Conservation (phyloP, 148 eudicot species). For the Rhododendron williamsianum region DNA sequence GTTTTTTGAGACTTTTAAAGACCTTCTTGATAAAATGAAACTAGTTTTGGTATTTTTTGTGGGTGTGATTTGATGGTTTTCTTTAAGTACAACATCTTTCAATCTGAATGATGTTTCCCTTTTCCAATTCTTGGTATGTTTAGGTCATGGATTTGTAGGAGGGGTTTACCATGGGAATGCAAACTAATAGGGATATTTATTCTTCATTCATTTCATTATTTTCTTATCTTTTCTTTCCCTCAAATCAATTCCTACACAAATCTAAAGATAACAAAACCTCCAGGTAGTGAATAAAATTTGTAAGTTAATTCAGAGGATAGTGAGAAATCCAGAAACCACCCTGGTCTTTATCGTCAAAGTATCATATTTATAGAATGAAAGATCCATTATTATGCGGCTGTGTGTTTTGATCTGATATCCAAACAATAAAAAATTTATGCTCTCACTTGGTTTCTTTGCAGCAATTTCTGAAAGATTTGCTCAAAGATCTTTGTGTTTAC, state of each 20-base stretch:
- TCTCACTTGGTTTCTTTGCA: conserved; percentile 21
- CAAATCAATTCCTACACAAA: not conserved
- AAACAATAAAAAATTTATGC: not conserved
- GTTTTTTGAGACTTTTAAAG: not conserved
- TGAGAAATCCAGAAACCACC: not conserved
- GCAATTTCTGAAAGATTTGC: conserved; percentile 70
- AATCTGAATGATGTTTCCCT: not conserved
- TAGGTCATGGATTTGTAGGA: not conserved
- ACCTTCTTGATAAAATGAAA: not conserved
- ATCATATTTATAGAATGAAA: not conserved
- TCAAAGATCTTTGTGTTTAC: conserved; percentile 60
- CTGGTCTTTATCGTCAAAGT: not conserved
- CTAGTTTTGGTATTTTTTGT: not conserved
- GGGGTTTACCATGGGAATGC: not conserved
- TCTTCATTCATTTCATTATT: not conserved
- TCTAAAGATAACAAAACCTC: not conserved
- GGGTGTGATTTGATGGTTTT: not conserved
- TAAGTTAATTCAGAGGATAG: not conserved
- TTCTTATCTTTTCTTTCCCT: not conserved
- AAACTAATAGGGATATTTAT: not conserved
- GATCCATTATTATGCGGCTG: not conserved
- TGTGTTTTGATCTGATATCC: not conserved
- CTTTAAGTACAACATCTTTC: not conserved
- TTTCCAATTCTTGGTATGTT: not conserved
- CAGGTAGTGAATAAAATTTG: not conserved